phyloP scores from a whole-genome alignment of 495 filamentous ascomycete species.

The Xylaria grammica region DNA sequence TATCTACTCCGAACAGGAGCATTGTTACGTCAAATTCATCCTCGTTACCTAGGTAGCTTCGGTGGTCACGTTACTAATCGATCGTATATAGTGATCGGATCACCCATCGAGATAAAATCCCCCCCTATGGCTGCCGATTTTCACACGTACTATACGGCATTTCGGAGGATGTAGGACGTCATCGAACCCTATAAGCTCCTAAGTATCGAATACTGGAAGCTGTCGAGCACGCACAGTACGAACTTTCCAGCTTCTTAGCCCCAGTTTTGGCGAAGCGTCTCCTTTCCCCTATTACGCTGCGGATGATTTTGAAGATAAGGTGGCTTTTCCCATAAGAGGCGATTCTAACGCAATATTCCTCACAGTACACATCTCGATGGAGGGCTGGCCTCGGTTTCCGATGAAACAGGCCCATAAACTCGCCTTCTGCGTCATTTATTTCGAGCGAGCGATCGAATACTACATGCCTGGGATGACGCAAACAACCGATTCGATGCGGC shows the following conservation, averaged over 20 bases:
- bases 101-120: conserved; percentile 6
- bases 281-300: too few species aligned
- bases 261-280: too few species aligned
- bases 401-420: conserved; percentile 2
- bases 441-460: conserved; percentile 10
- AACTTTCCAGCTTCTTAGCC: too few species aligned
- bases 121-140: not conserved
- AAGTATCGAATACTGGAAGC: conserved; percentile 7
- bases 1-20: not conserved
- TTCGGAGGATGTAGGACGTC: not conserved
- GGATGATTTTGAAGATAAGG: too few species aligned
- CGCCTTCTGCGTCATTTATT: conserved; percentile 18
- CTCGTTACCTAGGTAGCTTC: not conserved
- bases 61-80: not conserved
- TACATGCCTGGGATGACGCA: not conserved
- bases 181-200: not conserved
- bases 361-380: conserved; percentile 3
- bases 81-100: not conserved
- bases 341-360: not conserved
- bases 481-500: not conserved
- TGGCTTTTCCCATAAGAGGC: not conserved
- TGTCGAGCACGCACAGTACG: conserved; percentile 3
- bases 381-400: not conserved
- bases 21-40: not conserved
- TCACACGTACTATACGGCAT: not conserved